These are phyloP conservation scores for Leishmania arabica DNA, from an alignment of 208 protist species.

Conservation along the genomic window DNA sequence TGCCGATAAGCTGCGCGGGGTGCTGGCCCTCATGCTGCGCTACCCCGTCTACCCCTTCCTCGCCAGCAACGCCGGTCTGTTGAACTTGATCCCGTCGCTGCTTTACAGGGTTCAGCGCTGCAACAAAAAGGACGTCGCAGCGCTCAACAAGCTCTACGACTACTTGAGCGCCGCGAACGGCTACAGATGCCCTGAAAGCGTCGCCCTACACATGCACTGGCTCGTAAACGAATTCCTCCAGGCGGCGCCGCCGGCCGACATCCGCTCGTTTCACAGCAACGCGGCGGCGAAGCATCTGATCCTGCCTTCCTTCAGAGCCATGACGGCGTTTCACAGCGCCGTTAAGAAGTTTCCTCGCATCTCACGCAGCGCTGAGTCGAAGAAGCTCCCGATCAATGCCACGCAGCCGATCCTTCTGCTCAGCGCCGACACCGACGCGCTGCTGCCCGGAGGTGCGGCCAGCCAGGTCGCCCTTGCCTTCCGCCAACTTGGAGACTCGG, in stretches of 20 bases:
- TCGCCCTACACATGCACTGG: slow-evolving; percentile 37
- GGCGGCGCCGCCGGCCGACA: slow-evolving; percentile 1
- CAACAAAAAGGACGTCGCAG: slow-evolving; percentile 32
- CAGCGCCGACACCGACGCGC: slow-evolving; percentile 34
- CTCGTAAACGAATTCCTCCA: slow-evolving; percentile 38
- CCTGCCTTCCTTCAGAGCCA: slow-evolving; percentile 1
- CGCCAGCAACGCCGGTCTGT: slow-evolving; percentile 17
- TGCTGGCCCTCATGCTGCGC: slow-evolving; percentile 44
- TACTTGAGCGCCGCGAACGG: slow-evolving; percentile 19
- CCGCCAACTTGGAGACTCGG: background rate
- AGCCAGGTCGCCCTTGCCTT: slow-evolving; percentile 24
- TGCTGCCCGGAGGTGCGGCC: slow-evolving; percentile 30
- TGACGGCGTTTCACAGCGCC: slow-evolving; percentile 24
- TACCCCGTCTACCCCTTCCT: slow-evolving; percentile 37
- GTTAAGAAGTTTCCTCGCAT: slow-evolving; percentile 25
- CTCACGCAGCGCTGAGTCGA: background rate
- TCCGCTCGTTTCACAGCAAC: slow-evolving; percentile 2
- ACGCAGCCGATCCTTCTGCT: slow-evolving; percentile 37
- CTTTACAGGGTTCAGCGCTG: slow-evolving; percentile 75
- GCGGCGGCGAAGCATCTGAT: background rate
- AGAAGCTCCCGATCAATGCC: slow-evolving; percentile 22
- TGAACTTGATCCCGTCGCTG: slow-evolving; percentile 54
- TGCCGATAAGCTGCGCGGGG: slow-evolving; percentile 23
- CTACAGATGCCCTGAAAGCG: slow-evolving; percentile 19
- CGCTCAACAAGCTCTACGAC: slow-evolving; percentile 41